phyloP scores from a whole-genome alignment of 441 rosid species.

The Geranium incanum region DNA sequence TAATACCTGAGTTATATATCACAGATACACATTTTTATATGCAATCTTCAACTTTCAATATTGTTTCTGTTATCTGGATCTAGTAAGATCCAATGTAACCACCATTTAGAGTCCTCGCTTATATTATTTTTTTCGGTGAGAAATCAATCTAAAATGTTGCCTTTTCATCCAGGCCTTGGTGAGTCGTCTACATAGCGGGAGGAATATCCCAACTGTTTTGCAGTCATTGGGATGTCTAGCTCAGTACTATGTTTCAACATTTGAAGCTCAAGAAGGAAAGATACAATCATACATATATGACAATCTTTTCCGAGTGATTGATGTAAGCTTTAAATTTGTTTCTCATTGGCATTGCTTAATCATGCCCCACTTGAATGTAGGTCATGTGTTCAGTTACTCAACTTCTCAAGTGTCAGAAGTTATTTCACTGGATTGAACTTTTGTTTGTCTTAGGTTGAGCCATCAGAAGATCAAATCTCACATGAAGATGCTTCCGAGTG shows the following conservation, averaged over 20 bases:
- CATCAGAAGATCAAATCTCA: conserved; percentile 31
- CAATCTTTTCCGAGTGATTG: conserved; percentile 53
- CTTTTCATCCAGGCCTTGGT: conserved; percentile 54
- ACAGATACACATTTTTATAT: neutral
- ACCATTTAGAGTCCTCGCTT: neutral
- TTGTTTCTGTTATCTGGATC: neutral
- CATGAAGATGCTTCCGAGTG: conserved; percentile 40
- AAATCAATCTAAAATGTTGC: conserved; percentile 8
- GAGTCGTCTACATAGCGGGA: conserved; percentile 50
- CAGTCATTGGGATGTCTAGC: conserved; percentile 88
- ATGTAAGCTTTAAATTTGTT: conserved; percentile 20
- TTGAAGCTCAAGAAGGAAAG: conserved; percentile 50
- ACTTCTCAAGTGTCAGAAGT: conserved; percentile 18
- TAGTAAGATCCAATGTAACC: neutral
- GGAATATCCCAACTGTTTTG: conserved; percentile 66
- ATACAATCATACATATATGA: conserved; percentile 45
- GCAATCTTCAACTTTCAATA: neutral
- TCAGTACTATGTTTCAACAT: conserved; percentile 55
- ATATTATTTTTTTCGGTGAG: neutral
- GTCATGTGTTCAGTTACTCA: conserved; percentile 17
- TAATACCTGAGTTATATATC: neutral
- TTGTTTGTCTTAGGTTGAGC: conserved; percentile 37
- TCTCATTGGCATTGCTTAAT: conserved; percentile 10
- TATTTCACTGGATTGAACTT: conserved; percentile 23
- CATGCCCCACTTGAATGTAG: conserved; percentile 17